These are phyloP conservation scores for Naegleria gruberi DNA, from an alignment of 208 protist species.

Conservation along the genomic window DNA sequence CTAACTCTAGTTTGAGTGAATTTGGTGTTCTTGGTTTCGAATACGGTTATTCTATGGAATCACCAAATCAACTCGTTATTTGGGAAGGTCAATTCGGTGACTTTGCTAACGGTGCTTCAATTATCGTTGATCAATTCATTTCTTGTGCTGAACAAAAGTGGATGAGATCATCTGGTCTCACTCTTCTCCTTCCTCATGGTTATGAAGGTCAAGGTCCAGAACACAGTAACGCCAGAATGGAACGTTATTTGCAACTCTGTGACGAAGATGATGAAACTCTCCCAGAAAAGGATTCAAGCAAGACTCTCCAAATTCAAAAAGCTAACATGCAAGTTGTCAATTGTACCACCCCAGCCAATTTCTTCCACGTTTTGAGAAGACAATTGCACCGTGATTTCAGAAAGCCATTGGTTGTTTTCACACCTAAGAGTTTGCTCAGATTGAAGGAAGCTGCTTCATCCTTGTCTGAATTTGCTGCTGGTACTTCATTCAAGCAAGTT, in stretches of 20 bases:
- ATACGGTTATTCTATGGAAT: constrained; percentile 81
- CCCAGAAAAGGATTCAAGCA: constrained; percentile 54
- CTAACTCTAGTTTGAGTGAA: constrained; percentile 88
- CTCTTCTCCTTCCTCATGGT: constrained; percentile 94
- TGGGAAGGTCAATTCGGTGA: constrained; percentile 99
- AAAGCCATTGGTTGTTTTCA: constrained; percentile 91
- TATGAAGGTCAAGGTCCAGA: constrained; percentile 93
- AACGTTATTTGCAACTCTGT: constrained; percentile 92
- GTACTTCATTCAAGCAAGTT: constrained; percentile 60
- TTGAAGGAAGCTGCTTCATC: constrained; percentile 17
- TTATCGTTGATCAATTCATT: constrained; percentile 96
- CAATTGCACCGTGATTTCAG: constrained; percentile 94
- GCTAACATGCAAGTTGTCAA: constrained; percentile 80
- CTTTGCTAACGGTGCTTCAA: constrained; percentile 93
- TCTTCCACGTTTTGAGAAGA: constrained; percentile 95
- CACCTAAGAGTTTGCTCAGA: constrained; percentile 77
- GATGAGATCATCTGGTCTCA: constrained; percentile 86
- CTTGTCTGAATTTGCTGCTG: not conserved
- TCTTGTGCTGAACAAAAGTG: constrained; percentile 91
- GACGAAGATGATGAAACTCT: constrained; percentile 78
- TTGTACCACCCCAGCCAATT: constrained; percentile 92
- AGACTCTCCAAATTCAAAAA: constrained; percentile 60
- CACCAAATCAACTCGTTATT: constrained; percentile 84
- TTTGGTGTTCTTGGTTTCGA: constrained; percentile 95
- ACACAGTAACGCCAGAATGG: constrained; percentile 91